Percentiles rank a stretch among this genome's conserved stretches.
These are phyloP conservation scores for Xylariaceae sp. DNA, from an alignment of 2,329 filamentous ascomycete genomes.

Conservation along the genomic window DNA sequence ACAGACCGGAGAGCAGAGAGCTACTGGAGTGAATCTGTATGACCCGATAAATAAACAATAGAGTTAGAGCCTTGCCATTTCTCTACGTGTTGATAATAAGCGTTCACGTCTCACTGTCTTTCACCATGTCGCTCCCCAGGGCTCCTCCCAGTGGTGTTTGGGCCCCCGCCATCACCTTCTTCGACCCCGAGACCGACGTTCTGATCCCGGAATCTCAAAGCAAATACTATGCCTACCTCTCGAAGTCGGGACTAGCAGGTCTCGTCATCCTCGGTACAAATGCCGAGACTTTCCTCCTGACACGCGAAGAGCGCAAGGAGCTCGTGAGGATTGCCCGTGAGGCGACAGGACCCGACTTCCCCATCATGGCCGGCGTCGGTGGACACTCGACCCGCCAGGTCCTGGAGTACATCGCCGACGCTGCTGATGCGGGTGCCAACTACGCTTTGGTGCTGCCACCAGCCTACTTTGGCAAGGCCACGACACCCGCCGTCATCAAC, in stretches of 20 bases:
- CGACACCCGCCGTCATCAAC: conserved; percentile 54
- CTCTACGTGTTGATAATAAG: no score
- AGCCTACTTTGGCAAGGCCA: conserved; percentile 64
- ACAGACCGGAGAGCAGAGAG: no score
- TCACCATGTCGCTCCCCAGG: conserved; percentile 26
- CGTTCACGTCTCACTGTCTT: not conserved
- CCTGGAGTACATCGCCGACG: conserved; percentile 58
- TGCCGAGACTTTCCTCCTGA: conserved; percentile 44
- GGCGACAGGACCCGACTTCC: conserved; percentile 51
- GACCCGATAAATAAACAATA: no score
- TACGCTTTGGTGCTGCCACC: conserved; percentile 61
- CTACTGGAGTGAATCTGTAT: no score
- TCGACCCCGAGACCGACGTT: conserved; percentile 46
- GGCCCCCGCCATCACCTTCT: conserved; percentile 53
- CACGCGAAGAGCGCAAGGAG: conserved; percentile 55
- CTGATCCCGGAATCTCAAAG: conserved; percentile 45
- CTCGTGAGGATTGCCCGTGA: conserved; percentile 55
- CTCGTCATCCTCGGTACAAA: conserved; percentile 36
- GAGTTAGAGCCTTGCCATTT: no score
- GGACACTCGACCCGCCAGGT: conserved; percentile 65
- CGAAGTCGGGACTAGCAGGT: conserved; percentile 33
- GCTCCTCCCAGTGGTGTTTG: conserved; percentile 40
- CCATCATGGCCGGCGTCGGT: conserved; percentile 62
- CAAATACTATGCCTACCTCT: conserved; percentile 50
- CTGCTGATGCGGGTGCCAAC: conserved; percentile 58